Conservation (phyloP, 2,329 filamentous ascomycete species). For the Blastomyces percursus region DNA sequence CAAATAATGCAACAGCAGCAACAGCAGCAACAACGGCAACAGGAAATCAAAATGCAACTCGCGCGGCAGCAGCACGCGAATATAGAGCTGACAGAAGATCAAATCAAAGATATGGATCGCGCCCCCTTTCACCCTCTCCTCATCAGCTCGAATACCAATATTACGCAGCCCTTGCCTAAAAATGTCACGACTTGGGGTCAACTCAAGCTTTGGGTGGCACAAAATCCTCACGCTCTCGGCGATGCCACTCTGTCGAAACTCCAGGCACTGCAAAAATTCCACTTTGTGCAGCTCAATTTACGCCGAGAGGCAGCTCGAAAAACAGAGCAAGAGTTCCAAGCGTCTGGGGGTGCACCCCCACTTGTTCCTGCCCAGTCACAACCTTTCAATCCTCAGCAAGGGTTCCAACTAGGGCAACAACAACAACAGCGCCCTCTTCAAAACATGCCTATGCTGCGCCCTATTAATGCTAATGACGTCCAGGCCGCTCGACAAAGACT, state of each 20-base stretch:
- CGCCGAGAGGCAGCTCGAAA: slow-evolving; percentile 21
- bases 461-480: slow-evolving; percentile 28
- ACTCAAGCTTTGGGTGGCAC: slow-evolving; percentile 43
- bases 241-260: slow-evolving; percentile 33
- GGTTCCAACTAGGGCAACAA: slow-evolving; percentile 22
- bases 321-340: slow-evolving; percentile 16
- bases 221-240: slow-evolving; percentile 36
- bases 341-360: slow-evolving; percentile 17
- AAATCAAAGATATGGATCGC: slow-evolving; percentile 35
- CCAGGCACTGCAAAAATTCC: slow-evolving; percentile 32
- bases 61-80: slow-evolving; percentile 23
- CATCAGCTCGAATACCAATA: slow-evolving; percentile 24
- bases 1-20: slow-evolving; percentile 18
- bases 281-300: slow-evolving; percentile 29
- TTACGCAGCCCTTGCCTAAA: slow-evolving; percentile 35
- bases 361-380: slow-evolving; percentile 18
- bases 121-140: slow-evolving; percentile 28
- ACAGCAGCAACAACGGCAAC: slow-evolving; percentile 23
- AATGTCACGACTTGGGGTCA: slow-evolving; percentile 46
- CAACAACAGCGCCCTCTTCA: slow-evolving; percentile 18
- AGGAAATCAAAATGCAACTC: slow-evolving; percentile 9
- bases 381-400: slow-evolving; percentile 20
- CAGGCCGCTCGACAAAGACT: slow-evolving; percentile 28
- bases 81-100: slow-evolving; percentile 31
- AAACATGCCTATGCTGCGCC: slow-evolving; percentile 24